These are phyloP conservation scores for Daldinia vernicosa DNA, from an alignment of 495 filamentous ascomycete species.

Conservation along the genomic window DNA sequence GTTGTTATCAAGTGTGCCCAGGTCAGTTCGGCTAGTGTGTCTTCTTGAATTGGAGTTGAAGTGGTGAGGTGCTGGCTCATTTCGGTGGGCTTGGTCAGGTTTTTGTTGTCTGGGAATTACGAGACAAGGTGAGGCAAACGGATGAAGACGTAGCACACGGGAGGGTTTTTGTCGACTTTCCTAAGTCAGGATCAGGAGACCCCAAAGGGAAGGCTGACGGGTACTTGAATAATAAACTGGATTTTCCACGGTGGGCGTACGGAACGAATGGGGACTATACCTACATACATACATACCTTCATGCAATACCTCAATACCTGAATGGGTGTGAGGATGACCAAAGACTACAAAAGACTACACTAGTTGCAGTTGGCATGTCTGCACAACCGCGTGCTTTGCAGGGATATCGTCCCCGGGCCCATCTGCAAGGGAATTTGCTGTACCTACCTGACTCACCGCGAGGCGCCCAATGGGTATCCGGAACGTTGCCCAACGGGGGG, in stretches of 20 bases:
- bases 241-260: slow-evolving; percentile 24
- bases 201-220: slow-evolving; percentile 39
- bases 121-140: slow-evolving; percentile 46
- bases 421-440: slow-evolving; percentile 40
- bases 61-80: slow-evolving; percentile 37
- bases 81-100: slow-evolving; percentile 35
- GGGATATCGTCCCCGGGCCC: slow-evolving; percentile 40
- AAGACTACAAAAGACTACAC: too few relatives aligned
- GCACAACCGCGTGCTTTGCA: slow-evolving; percentile 36
- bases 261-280: not conserved
- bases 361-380: slow-evolving; percentile 21
- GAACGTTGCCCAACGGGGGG: slow-evolving; percentile 43
- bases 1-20: slow-evolving; percentile 14
- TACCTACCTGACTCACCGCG: slow-evolving; percentile 43
- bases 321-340: slow-evolving; percentile 25
- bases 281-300: too few relatives aligned
- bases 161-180: slow-evolving; percentile 34
- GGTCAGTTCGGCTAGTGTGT: slow-evolving; percentile 25
- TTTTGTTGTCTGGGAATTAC: slow-evolving; percentile 39
- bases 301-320: too few relatives aligned
- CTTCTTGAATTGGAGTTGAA: slow-evolving; percentile 31
- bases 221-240: slow-evolving; percentile 29
- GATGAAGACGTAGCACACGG: slow-evolving; percentile 12
- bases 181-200: slow-evolving; percentile 38
- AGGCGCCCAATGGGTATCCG: slow-evolving; percentile 40